Evolutionary conservation across 495 filamentous ascomycete species (phyloP).

Genomic region (Hypoxylon subgilvum): DNA sequence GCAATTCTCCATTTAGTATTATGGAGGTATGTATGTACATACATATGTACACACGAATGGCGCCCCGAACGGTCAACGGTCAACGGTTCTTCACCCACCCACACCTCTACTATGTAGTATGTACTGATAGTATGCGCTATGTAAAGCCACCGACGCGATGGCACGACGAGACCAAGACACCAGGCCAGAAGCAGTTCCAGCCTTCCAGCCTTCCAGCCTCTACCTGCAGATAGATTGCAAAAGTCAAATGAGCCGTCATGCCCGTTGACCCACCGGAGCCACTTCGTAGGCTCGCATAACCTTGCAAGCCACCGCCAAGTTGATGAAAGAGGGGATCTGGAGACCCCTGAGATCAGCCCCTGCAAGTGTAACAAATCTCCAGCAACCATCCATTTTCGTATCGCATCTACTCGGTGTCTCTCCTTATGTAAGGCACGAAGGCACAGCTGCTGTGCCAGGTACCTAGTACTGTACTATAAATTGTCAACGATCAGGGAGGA

Average conservation of each 20-base stretch:
- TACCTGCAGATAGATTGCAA: slow-evolving; percentile 33
- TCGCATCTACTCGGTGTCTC: neutral
- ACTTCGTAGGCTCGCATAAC: slow-evolving; percentile 3
- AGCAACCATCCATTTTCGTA: slow-evolving; percentile 12
- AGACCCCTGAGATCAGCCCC: slow-evolving; percentile 33
- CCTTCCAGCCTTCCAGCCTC: too few species aligned
- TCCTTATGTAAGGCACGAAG: slow-evolving; percentile 29
- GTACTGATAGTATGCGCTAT: too few species aligned
- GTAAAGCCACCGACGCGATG: slow-evolving; percentile 30
- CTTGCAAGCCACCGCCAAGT: slow-evolving; percentile 27
- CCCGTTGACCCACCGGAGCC: slow-evolving; percentile 21
- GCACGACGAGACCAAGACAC: slow-evolving; percentile 20
- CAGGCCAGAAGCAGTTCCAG: slow-evolving; percentile 20
- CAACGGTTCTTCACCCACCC: slow-evolving; percentile 18
- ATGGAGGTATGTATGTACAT: neutral
- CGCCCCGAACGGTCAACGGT: too few species aligned
- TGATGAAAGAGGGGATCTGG: slow-evolving; percentile 18
- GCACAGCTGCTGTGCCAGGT: slow-evolving; percentile 20
- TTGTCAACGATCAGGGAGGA: too few species aligned
- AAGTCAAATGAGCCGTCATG: slow-evolving; percentile 32
- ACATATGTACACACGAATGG: neutral
- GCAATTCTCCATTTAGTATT: too few species aligned
- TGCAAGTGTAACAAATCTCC: slow-evolving; percentile 24
- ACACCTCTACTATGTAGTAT: too few species aligned
- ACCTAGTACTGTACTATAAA: slow-evolving; percentile 16